A percentile compares a stretch with the other conserved stretches of the same genome.
phyloP scores from a whole-genome alignment of 371 early-diverging fungal species.

The Actinomortierella wolfii region DNA sequence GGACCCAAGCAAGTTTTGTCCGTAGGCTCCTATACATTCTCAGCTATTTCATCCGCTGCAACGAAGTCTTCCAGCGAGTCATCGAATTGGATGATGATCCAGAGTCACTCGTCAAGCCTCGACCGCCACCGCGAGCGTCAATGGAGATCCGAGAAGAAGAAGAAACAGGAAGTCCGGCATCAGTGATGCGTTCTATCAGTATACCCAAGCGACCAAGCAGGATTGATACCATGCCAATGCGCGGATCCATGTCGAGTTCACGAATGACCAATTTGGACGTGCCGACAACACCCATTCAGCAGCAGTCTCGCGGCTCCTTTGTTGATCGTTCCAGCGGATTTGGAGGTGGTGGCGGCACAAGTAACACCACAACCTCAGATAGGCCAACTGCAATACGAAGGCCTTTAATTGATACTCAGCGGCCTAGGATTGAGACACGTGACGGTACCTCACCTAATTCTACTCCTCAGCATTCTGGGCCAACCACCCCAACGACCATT shows the following conservation, averaged over 20 bases:
- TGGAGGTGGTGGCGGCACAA: neutral
- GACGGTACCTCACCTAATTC: constrained; percentile 31
- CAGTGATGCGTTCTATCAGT: constrained; percentile 36
- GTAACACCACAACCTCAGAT: neutral
- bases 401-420: constrained; percentile 28
- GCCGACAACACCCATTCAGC: constrained; percentile 22
- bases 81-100: constrained; percentile 46
- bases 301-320: constrained; percentile 3
- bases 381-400: constrained; percentile 5
- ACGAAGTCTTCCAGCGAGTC: constrained; percentile 63
- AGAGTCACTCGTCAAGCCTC: constrained; percentile 25
- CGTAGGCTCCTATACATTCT: constrained; percentile 61
- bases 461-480: constrained; percentile 30
- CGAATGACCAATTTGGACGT: neutral
- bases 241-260: neutral
- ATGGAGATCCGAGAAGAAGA: constrained; percentile 34
- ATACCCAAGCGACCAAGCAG: constrained; percentile 33
- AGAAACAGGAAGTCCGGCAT: constrained; percentile 36
- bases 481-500: constrained; percentile 38
- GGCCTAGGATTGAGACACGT: constrained; percentile 22
- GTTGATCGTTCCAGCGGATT: too few species aligned
- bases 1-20: constrained; percentile 55
- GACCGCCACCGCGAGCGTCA: constrained; percentile 11
- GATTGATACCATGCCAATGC: constrained; percentile 19
- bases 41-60: constrained; percentile 69